Evolutionary conservation across 306 rosid species (phyloP).

Genomic region (Cercis canadensis): DNA sequence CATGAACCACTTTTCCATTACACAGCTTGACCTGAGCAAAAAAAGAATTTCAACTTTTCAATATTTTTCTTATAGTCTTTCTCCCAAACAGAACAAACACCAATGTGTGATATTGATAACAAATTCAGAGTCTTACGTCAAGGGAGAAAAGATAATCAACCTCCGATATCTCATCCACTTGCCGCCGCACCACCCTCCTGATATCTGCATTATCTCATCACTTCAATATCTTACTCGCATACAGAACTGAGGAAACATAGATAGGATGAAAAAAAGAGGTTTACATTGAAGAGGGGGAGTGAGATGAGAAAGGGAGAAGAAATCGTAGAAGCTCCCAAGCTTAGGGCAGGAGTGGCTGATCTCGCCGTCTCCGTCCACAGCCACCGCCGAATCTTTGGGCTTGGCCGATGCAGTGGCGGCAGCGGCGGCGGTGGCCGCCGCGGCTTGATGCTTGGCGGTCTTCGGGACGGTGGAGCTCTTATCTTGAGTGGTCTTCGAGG

Average conservation of each 20-base stretch:
- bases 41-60: background rate
- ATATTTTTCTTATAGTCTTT: background rate
- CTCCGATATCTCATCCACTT: constrained; percentile 67
- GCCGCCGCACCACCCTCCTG: constrained; percentile 64
- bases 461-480: constrained; percentile 42
- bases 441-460: constrained; percentile 46
- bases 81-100: background rate
- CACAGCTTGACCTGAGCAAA: constrained; percentile 80
- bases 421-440: constrained; percentile 20
- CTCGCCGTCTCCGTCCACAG: constrained; percentile 63
- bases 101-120: background rate
- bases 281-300: constrained; percentile 89
- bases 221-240: background rate
- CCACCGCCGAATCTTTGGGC: constrained; percentile 39
- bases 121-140: constrained; percentile 57
- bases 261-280: constrained; percentile 5
- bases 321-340: constrained; percentile 90
- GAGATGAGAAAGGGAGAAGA: constrained; percentile 90
- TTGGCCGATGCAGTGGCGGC: constrained; percentile 11
- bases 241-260: background rate
- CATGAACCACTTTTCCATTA: constrained; percentile 86
- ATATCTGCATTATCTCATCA: constrained; percentile 57
- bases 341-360: constrained; percentile 77
- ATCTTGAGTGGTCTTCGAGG: constrained; percentile 49
- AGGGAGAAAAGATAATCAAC: constrained; percentile 80